Percentiles rank a stretch among this genome's conserved stretches.
Conservation (phyloP, 768 basidiomycete genomes). For the Kockovaella imperatae region DNA sequence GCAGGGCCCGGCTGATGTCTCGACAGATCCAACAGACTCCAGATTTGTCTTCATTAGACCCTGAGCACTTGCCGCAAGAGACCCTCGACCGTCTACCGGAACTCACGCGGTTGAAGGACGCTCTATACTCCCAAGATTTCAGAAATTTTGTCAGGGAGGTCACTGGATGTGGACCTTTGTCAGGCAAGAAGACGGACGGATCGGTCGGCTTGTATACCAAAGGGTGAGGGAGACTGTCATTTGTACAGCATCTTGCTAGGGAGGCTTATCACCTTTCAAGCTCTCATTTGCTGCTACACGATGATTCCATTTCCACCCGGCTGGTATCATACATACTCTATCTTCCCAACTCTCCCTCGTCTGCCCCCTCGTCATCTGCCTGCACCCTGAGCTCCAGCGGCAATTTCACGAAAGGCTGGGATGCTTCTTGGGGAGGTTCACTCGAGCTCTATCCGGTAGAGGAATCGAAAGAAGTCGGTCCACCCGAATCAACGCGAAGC, state of each 20-base stretch:
- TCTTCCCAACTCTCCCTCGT: constrained; percentile 56
- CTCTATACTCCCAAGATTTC: constrained; percentile 78
- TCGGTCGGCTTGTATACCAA: constrained; percentile 84
- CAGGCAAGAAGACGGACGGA: constrained; percentile 89
- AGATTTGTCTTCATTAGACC: constrained; percentile 81
- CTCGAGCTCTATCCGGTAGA: constrained; percentile 81
- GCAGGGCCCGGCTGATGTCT: neutral
- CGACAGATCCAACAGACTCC: constrained; percentile 92
- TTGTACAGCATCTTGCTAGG: neutral
- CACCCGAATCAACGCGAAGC: constrained; percentile 51
- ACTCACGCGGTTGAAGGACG: constrained; percentile 74
- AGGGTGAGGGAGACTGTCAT: constrained; percentile 54
- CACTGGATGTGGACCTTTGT: constrained; percentile 86
- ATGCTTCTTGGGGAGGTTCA: constrained; percentile 83
- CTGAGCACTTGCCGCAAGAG: constrained; percentile 60
- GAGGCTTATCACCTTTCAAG: constrained; percentile 12
- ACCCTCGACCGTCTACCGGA: constrained; percentile 73
- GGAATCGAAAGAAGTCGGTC: constrained; percentile 54
- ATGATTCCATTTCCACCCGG: constrained; percentile 93
- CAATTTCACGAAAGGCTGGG: constrained; percentile 56
- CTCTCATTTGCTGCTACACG: constrained; percentile 80
- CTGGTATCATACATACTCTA: constrained; percentile 95
- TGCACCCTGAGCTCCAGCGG: constrained; percentile 29
- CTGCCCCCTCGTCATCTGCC: constrained; percentile 50
- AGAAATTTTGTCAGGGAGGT: constrained; percentile 73